Evolutionary conservation across 2,329 filamentous ascomycete genomes (phyloP).

Genomic region (Chaetomiaceae sp.): DNA sequence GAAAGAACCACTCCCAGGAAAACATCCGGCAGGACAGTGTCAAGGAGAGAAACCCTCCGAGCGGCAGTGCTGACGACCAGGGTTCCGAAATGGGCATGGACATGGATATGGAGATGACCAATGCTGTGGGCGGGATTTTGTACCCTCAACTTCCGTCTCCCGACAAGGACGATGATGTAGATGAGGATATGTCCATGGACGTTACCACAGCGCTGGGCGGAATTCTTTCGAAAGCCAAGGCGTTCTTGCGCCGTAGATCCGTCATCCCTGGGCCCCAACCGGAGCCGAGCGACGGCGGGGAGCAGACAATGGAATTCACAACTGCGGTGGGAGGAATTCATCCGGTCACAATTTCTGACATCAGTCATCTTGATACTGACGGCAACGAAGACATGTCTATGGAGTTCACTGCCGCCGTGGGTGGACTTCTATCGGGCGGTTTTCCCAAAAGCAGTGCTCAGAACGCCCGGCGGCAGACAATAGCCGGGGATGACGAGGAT

Average conservation of each 20-base stretch:
- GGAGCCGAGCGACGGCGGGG: constrained; percentile 41
- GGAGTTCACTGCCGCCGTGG: constrained; percentile 67
- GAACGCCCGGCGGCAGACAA: constrained; percentile 25
- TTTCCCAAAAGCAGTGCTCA: constrained; percentile 18
- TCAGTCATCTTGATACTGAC: constrained; percentile 36
- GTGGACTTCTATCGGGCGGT: constrained; percentile 43
- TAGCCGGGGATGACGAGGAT: constrained; percentile 29
- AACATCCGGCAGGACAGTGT: neutral
- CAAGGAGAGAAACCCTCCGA: neutral
- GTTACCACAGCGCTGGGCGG: constrained; percentile 78
- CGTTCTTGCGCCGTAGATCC: constrained; percentile 27
- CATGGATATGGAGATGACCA: constrained; percentile 61
- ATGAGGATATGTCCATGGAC: constrained; percentile 84
- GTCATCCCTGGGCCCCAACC: constrained; percentile 22
- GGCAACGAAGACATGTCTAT: constrained; percentile 71
- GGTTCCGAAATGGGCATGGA: constrained; percentile 43
- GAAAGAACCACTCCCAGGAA: constrained; percentile 41
- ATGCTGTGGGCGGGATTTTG: constrained; percentile 43
- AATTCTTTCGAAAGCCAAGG: constrained; percentile 55
- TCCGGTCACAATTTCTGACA: constrained; percentile 29
- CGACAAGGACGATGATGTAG: constrained; percentile 36
- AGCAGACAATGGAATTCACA: constrained; percentile 82
- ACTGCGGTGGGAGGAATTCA: constrained; percentile 70
- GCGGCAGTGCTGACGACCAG: constrained; percentile 41
- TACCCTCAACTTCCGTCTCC: constrained; percentile 14